A percentile compares a stretch with the other conserved stretches of the same genome.
Conservation (phyloP, 2,329 filamentous ascomycete species). For the Colletotrichum sp. region DNA sequence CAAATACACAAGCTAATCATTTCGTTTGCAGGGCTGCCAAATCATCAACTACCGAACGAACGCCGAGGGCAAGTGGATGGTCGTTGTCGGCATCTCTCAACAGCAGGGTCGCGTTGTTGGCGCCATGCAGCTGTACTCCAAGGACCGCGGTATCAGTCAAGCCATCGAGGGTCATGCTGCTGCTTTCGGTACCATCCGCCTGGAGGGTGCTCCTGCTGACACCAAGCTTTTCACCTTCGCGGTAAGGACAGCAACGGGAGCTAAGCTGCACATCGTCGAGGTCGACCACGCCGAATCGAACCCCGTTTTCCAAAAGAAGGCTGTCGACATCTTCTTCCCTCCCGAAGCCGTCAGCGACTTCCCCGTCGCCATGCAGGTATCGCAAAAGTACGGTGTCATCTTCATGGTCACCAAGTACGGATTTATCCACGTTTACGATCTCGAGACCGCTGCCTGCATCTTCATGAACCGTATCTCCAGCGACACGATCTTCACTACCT, state of each 20-base stretch:
- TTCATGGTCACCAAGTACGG: slow-evolving; percentile 99
- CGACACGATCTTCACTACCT: slow-evolving; percentile 97
- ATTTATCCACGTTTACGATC: slow-evolving; percentile 98
- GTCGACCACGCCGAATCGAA: slow-evolving; percentile 93
- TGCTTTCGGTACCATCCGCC: slow-evolving; percentile 85
- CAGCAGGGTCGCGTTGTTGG: slow-evolving; percentile 93
- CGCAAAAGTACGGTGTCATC: slow-evolving; percentile 93
- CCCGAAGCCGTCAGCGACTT: slow-evolving; percentile 96
- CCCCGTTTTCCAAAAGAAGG: slow-evolving; percentile 91
- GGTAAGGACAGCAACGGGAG: slow-evolving; percentile 85
- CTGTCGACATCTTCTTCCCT: slow-evolving; percentile 97
- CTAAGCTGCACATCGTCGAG: slow-evolving; percentile 97
- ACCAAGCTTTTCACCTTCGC: slow-evolving; percentile 98
- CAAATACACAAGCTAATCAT: neutral
- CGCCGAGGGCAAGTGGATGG: slow-evolving; percentile 97
- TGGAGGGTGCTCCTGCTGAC: slow-evolving; percentile 88
- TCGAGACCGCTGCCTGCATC: slow-evolving; percentile 93
- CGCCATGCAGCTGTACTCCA: slow-evolving; percentile 96
- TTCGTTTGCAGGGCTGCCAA: slow-evolving; percentile 77
- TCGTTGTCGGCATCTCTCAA: slow-evolving; percentile 93
- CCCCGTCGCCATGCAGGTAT: slow-evolving; percentile 97
- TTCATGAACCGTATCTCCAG: slow-evolving; percentile 99
- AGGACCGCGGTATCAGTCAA: slow-evolving; percentile 95
- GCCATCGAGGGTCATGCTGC: slow-evolving; percentile 97
- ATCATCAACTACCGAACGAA: slow-evolving; percentile 99